Conservation (phyloP, 345 rosid genomes). For the Ailanthus altissimus region DNA sequence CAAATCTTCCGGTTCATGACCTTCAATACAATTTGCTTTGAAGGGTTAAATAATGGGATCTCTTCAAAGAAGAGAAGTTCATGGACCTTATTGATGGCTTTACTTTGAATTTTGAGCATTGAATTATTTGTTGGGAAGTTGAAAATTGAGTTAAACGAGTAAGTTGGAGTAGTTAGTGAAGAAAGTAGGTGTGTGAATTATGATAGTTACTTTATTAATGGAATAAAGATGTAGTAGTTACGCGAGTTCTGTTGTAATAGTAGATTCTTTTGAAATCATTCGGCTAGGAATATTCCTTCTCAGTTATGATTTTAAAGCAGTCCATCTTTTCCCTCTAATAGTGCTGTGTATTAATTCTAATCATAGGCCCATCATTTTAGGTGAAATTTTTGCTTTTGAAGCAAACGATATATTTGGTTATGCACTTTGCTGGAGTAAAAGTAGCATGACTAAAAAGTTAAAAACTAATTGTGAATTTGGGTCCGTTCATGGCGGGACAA, state of each 20-base stretch:
- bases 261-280: conserved; percentile 15
- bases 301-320: conserved; percentile 13
- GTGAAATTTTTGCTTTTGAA: background rate
- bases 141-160: background rate
- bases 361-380: conserved; percentile 21
- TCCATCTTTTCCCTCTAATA: background rate
- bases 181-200: conserved; percentile 10
- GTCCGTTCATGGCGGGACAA: background rate
- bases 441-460: background rate
- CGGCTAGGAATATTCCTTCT: conserved; percentile 15
- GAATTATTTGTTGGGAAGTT: background rate
- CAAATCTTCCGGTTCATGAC: no score
- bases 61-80: background rate
- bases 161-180: conserved; percentile 25
- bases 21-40: background rate
- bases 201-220: conserved; percentile 18
- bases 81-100: background rate
- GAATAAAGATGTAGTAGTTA: conserved; percentile 14
- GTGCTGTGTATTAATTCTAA: background rate
- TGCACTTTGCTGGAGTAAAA: conserved; percentile 10
- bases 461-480: background rate
- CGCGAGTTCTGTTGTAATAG: conserved; percentile 10
- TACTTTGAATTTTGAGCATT: background rate
- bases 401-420: conserved; percentile 1
- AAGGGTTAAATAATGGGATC: background rate